phyloP scores from a whole-genome alignment of 116 monocot species.

The Phalaenopsis hybrid region DNA sequence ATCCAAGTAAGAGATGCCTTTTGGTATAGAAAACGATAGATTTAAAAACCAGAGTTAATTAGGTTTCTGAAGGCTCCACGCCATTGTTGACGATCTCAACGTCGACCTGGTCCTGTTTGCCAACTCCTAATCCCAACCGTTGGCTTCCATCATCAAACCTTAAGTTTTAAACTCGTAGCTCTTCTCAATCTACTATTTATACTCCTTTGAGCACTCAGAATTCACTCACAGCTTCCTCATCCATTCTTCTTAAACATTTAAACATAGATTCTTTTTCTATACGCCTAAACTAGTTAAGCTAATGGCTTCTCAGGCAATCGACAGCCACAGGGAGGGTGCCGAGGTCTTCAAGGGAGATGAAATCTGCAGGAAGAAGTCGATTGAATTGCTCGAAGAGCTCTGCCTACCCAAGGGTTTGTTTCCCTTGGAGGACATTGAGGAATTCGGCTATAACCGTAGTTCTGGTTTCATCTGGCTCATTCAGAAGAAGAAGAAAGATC shows the following conservation, averaged over 20 bases:
- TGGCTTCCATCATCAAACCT: no score
- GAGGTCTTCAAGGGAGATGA: conserved; percentile 23
- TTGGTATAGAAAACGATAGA: no score
- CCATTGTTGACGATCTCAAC: no score
- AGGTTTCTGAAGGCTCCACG: no score
- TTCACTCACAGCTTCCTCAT: neutral
- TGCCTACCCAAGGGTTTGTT: conserved; percentile 31
- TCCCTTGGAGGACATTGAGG: conserved; percentile 25
- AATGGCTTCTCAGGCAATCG: conserved; percentile 22
- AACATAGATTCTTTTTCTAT: neutral
- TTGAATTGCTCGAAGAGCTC: conserved; percentile 21
- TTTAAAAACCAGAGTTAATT: no score
- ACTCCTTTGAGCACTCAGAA: no score
- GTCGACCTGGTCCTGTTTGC: no score
- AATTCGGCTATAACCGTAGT: neutral
- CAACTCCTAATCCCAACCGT: no score
- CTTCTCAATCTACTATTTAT: no score
- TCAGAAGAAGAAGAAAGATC: conserved; percentile 7
- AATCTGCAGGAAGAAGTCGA: conserved; percentile 16
- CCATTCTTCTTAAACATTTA: neutral
- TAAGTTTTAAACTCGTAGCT: no score
- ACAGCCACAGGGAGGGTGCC: conserved; percentile 13
- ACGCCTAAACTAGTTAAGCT: neutral
- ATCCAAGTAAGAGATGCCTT: no score
- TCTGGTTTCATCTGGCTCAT: conserved; percentile 2